These are phyloP conservation scores for Umbelopsis isabellina DNA, from an alignment of 192 early-diverging fungal genomes.

Conservation along the genomic window DNA sequence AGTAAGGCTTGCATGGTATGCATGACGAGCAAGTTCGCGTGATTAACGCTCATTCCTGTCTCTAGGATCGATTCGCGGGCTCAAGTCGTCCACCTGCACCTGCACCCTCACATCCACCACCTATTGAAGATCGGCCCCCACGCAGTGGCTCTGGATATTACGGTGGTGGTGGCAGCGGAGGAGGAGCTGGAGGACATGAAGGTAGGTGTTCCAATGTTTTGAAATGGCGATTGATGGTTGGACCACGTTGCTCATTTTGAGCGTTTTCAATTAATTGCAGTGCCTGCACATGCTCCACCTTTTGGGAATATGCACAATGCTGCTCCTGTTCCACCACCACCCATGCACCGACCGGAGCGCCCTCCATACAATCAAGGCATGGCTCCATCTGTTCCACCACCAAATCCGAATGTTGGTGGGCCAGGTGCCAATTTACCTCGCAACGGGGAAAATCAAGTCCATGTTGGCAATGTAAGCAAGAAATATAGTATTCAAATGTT, in stretches of 20 bases:
- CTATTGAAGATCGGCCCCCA: not conserved
- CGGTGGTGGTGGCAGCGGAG: constrained; percentile 4
- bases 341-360: constrained; percentile 6
- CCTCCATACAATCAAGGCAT: constrained; percentile 3
- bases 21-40: not conserved
- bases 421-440: constrained; percentile 35
- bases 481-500: not conserved
- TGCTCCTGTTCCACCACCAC: constrained; percentile 1
- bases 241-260: not conserved
- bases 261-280: not conserved
- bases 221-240: not conserved
- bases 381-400: constrained; percentile 6
- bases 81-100: constrained; percentile 4
- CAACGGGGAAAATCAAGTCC: constrained; percentile 42
- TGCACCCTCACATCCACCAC: constrained; percentile 15
- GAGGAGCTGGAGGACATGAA: constrained; percentile 5
- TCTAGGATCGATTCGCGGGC: constrained; percentile 14
- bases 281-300: not conserved
- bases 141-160: not conserved
- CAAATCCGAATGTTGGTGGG: constrained; percentile 27
- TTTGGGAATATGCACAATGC: not conserved
- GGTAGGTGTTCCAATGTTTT: not conserved
- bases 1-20: constrained; percentile 46
- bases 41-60: not conserved
- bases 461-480: constrained; percentile 46